phyloP scores from a whole-genome alignment of 2,329 filamentous ascomycete species.

The Xylaria sp. region DNA sequence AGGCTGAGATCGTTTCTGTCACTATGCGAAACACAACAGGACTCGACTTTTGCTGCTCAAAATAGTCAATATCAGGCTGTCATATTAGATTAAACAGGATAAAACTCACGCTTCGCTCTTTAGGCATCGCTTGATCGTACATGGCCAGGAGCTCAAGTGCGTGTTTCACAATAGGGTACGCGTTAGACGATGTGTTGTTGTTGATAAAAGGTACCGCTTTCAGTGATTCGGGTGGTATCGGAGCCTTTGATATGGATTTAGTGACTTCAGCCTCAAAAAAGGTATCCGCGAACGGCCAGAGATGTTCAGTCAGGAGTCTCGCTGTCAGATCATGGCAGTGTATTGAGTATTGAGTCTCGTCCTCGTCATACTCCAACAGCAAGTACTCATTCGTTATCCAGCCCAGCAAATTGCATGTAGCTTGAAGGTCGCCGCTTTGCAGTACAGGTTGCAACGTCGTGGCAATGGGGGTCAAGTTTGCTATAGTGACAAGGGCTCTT shows the following conservation, averaged over 20 bases:
- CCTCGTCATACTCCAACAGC: slow-evolving; percentile 61
- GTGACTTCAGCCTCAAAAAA: slow-evolving; percentile 61
- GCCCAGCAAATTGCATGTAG: slow-evolving; percentile 60
- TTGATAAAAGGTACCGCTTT: slow-evolving; percentile 57
- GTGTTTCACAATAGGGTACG: slow-evolving; percentile 62
- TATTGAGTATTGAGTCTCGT: slow-evolving; percentile 56
- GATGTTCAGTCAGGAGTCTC: slow-evolving; percentile 59
- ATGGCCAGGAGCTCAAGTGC: slow-evolving; percentile 64
- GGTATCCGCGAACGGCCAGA: slow-evolving; percentile 62
- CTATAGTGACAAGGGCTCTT: slow-evolving; percentile 58
- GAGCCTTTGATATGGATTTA: slow-evolving; percentile 58
- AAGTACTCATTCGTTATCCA: slow-evolving; percentile 66
- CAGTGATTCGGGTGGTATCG: slow-evolving; percentile 53
- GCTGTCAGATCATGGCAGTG: slow-evolving; percentile 63
- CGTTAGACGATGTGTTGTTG: slow-evolving; percentile 60
- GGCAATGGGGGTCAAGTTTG: slow-evolving; percentile 59
- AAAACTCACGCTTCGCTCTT: slow-evolving; percentile 63
- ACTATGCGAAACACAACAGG: slow-evolving; percentile 73
- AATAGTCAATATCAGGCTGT: slow-evolving; percentile 22
- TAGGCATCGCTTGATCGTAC: slow-evolving; percentile 70
- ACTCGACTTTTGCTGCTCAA: slow-evolving; percentile 56
- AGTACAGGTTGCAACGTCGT: slow-evolving; percentile 55
- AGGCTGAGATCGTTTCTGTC: slow-evolving; percentile 83
- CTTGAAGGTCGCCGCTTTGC: slow-evolving; percentile 53
- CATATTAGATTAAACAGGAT: neutral